A percentile compares a stretch with the other conserved stretches of the same genome.
These are phyloP conservation scores for Acer negundo DNA, from an alignment of 345 rosid species.

Conservation along the genomic window DNA sequence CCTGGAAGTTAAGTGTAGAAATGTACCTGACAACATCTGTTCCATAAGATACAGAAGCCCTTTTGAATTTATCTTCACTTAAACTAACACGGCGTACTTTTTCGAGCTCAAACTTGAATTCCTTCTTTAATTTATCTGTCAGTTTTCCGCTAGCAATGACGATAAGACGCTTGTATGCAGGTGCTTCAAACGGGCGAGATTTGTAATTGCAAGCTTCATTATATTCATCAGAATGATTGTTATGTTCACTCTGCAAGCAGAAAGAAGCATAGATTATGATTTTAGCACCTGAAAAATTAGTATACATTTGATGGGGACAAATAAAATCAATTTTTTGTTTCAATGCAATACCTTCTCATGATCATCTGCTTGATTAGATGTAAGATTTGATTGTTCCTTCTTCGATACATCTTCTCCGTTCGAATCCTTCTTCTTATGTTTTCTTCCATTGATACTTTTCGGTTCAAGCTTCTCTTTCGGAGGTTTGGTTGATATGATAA, in stretches of 20 bases:
- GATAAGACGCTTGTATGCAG: constrained; percentile 52
- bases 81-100: constrained; percentile 64
- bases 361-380: constrained; percentile 41
- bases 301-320: neutral
- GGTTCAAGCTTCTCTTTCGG: constrained; percentile 51
- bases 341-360: constrained; percentile 35
- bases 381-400: constrained; percentile 46
- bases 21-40: constrained; percentile 57
- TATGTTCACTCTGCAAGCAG: constrained; percentile 36
- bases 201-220: constrained; percentile 35
- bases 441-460: constrained; percentile 30
- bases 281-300: neutral
- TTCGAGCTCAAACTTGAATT: constrained; percentile 46
- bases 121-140: constrained; percentile 48
- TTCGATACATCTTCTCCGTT: constrained; percentile 45
- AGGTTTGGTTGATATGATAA: constrained; percentile 69
- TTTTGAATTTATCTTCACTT: constrained; percentile 64
- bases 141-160: constrained; percentile 63
- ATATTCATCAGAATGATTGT: constrained; percentile 27
- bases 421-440: constrained; percentile 37
- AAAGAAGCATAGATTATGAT: neutral
- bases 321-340: neutral
- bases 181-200: constrained; percentile 28
- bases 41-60: constrained; percentile 53
- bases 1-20: neutral